Evolutionary conservation across 495 filamentous ascomycete genomes (phyloP), one percentile per base, ranked within the genome.

Genomic region (Elasticomyces elasticus): DNA sequence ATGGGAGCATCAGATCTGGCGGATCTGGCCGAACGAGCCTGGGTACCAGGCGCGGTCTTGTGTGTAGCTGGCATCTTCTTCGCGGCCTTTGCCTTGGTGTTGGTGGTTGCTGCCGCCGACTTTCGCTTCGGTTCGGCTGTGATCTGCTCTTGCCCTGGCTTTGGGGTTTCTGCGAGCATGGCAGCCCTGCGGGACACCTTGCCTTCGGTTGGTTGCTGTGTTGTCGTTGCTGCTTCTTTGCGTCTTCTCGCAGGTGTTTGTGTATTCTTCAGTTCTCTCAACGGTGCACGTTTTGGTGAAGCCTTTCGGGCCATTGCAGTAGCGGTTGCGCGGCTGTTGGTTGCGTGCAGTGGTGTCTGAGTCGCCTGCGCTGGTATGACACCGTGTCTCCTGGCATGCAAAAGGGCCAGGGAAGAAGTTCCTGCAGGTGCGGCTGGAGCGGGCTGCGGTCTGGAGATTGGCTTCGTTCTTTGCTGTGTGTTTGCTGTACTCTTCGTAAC

Each of bases 251-350:
- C 48, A 13, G 48, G 48, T 19, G 48, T 37, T 31, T 10, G 28
- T 13, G 40, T n/a, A 22, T 51, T 51, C n/a, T 51, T 51, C 9
- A 28, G n/a, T 20, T 51, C 33, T 31, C 40, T 20, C 28, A 51
- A 28, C 4, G 48, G 48, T 5, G 24, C 10, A 23, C 24, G 28
- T 27, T 49, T 40, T 13, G 35, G 35, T n/a, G 35, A 40, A 5
- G 13, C 13, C 5, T 13, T 17, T 15, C 2, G 35, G 3, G 35
- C 35, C 5, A 13, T 12, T n/a, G 13, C 13, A 17, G 35, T 17
- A 15, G 35, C 35, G 5, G 35, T 12, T 15, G 35, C 19, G 35
- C 35, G 35, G 35, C 35, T 40, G 13, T 17, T 40, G 5, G 35
- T n/a, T 5, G 35, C 35, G 13, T 40, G 4, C 13, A 40, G 13